Evolutionary conservation across 352 stramenopile genomes (phyloP), one percentile per base, ranked within the genome.

Genomic region (Phytopythium montanum): DNA sequence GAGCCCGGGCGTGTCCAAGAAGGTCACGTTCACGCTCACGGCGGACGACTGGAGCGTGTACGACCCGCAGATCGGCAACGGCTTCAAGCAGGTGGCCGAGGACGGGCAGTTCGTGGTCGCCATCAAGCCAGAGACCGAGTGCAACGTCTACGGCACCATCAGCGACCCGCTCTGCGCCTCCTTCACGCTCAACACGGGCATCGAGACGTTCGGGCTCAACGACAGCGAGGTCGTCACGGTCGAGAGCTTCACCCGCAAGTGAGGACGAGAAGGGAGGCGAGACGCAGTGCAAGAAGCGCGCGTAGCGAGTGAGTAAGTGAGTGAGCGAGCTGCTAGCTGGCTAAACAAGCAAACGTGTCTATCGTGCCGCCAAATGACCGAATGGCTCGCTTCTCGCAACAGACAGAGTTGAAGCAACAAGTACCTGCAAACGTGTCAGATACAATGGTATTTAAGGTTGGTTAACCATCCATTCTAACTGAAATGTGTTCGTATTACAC

Each of bases 61-160:
- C 44, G 67, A 77, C 21, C 78, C 79, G 26, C 76, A 89, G 60
- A 84, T 89, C 26, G 77, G 76, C 31, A 64, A 69, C 23, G 76
- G 79, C 3, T 92, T 87, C 61, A 75, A 76, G 14, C 72, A 68
- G 21, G 70, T 88, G 51, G 69, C 86, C 21, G 87, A 96, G 59
- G 56, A 72, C n/a, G 82, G 84, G 18, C 54, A 79, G 3, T 94
- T 90, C 58, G 65, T 87, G 14, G 62, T 95, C 26, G 80, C 77
- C 3, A 65, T 92, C 52, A 88, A 86, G 45, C 76, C 83, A 6
- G 72, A 90, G 7, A 85, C 73, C 9, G 81, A 92, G 59, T 96
- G 87, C 66, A 61, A 87, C 31, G 76, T 88, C 52, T 83, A 90
- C 73, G 69, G 74, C 57, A 61, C 53, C 2, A 66, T 62, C 13